A percentile compares a stretch with the other conserved stretches of the same genome.
phyloP scores from a whole-genome alignment of 2,329 filamentous ascomycete species.

The Helotiales sp. region DNA sequence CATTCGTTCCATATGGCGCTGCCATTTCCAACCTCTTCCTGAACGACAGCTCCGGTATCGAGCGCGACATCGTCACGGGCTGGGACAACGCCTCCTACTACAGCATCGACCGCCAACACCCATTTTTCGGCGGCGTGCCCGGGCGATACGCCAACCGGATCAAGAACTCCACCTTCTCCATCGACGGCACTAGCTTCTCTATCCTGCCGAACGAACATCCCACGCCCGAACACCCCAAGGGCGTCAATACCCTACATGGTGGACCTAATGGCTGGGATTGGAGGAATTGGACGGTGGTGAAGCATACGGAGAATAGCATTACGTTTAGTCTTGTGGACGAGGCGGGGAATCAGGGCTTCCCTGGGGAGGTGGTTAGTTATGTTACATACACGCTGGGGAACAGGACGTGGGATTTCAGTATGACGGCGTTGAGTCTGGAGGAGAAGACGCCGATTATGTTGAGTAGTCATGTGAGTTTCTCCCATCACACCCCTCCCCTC shows the following conservation, averaged over 20 bases:
- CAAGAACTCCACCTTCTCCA: conserved; percentile 73
- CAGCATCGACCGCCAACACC: conserved; percentile 65
- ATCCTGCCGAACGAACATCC: conserved; percentile 68
- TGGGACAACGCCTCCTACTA: conserved; percentile 80
- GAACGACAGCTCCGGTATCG: conserved; percentile 69
- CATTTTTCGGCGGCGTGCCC: conserved; percentile 74
- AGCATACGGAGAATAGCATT: conserved; percentile 67
- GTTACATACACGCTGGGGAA: conserved; percentile 74
- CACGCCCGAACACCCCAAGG: conserved; percentile 54
- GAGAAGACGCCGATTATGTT: conserved; percentile 85
- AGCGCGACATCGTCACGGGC: conserved; percentile 73
- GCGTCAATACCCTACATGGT: conserved; percentile 70
- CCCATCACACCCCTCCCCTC: background rate
- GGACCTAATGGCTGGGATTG: conserved; percentile 77
- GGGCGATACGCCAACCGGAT: conserved; percentile 83
- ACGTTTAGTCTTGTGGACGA: conserved; percentile 77
- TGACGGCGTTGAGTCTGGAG: conserved; percentile 71
- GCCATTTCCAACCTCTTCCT: conserved; percentile 74
- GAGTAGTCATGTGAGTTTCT: conserved; percentile 56
- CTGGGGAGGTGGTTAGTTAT: conserved; percentile 75
- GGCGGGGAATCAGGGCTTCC: conserved; percentile 77
- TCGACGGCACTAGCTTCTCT: conserved; percentile 66
- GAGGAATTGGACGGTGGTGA: conserved; percentile 77
- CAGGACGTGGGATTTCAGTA: conserved; percentile 67
- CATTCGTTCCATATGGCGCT: conserved; percentile 77